Percentiles rank a stretch among this genome's conserved stretches.
Evolutionary conservation across 1,284 basidiomycete species (phyloP).

Genomic region (Volvariella surrecta): DNA sequence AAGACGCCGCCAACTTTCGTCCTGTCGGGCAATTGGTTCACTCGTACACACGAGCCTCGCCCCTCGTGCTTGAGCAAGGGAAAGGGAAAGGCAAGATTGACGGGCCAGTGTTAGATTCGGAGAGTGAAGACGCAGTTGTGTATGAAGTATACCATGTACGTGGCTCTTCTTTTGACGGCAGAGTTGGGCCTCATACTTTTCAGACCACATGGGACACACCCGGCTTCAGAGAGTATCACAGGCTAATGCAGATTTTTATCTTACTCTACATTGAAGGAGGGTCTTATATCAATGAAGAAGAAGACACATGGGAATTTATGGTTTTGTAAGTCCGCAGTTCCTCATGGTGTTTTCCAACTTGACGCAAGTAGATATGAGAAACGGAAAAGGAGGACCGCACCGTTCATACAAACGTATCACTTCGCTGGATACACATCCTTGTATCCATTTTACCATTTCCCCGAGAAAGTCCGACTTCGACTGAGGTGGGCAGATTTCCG

Average conservation of each 20-base stretch:
- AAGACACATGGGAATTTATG: constrained; percentile 85
- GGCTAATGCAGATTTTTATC: constrained; percentile 93
- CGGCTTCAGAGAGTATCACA: constrained; percentile 89
- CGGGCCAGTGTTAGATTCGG: constrained; percentile 30
- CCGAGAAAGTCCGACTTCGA: constrained; percentile 77
- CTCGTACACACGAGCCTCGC: constrained; percentile 58
- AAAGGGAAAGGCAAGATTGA: constrained; percentile 35
- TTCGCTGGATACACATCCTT: constrained; percentile 89
- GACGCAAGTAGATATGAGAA: constrained; percentile 67
- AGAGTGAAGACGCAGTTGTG: constrained; percentile 52
- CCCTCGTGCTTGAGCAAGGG: constrained; percentile 34
- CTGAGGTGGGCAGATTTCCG: constrained; percentile 62
- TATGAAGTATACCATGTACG: constrained; percentile 86
- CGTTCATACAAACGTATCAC: constrained; percentile 64
- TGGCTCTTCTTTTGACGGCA: constrained; percentile 9
- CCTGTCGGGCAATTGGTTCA: constrained; percentile 74
- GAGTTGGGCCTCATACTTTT: neutral
- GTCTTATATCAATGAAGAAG: constrained; percentile 86
- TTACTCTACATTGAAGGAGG: constrained; percentile 94
- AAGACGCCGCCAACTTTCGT: constrained; percentile 66
- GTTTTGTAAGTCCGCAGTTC: constrained; percentile 47
- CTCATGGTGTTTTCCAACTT: constrained; percentile 3
- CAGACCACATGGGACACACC: constrained; percentile 82
- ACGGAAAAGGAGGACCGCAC: constrained; percentile 48
- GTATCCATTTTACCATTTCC: constrained; percentile 92